A percentile compares a stretch with the other conserved stretches of the same genome.
Conservation (phyloP, 176 grass and related monocot species). For the Ensete ventricosum region DNA sequence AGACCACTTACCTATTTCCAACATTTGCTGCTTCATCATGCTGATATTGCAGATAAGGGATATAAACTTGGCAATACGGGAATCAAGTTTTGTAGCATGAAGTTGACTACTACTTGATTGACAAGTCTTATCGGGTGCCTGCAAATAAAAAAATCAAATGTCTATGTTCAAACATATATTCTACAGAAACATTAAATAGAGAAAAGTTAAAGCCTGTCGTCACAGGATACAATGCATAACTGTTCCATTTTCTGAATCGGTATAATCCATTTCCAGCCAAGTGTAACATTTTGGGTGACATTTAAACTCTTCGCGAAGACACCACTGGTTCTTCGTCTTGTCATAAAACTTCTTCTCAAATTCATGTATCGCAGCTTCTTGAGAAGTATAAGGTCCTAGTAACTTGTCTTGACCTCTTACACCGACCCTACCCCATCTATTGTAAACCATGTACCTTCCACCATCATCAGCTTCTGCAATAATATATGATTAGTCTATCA, state of each 20-base stretch:
- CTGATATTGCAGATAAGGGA: slow-evolving; percentile 84
- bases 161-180: slow-evolving; percentile 6
- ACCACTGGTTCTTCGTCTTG: slow-evolving; percentile 82
- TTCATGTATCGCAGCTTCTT: slow-evolving; percentile 43
- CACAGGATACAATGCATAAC: slow-evolving; percentile 19
- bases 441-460: slow-evolving; percentile 72
- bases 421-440: slow-evolving; percentile 95
- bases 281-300: slow-evolving; percentile 47
- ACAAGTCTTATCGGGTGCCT: slow-evolving; percentile 27
- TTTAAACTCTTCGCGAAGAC: slow-evolving; percentile 47
- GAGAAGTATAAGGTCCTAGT: slow-evolving; percentile 50
- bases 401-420: slow-evolving; percentile 67
- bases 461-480: slow-evolving; percentile 78
- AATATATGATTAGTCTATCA: slow-evolving; percentile 7
- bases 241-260: slow-evolving; percentile 49
- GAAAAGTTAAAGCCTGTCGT: slow-evolving; percentile 19
- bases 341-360: slow-evolving; percentile 63
- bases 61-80: slow-evolving; percentile 60
- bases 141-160: slow-evolving; percentile 20
- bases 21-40: slow-evolving; percentile 99
- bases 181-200: slow-evolving; percentile 4
- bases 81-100: slow-evolving; percentile 75
- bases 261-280: slow-evolving; percentile 94
- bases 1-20: slow-evolving; percentile 78
- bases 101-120: slow-evolving; percentile 36